These are phyloP conservation scores for Blastobotrys illinoisensis DNA, from an alignment of 1,139 yeast genomes.

Conservation along the genomic window DNA sequence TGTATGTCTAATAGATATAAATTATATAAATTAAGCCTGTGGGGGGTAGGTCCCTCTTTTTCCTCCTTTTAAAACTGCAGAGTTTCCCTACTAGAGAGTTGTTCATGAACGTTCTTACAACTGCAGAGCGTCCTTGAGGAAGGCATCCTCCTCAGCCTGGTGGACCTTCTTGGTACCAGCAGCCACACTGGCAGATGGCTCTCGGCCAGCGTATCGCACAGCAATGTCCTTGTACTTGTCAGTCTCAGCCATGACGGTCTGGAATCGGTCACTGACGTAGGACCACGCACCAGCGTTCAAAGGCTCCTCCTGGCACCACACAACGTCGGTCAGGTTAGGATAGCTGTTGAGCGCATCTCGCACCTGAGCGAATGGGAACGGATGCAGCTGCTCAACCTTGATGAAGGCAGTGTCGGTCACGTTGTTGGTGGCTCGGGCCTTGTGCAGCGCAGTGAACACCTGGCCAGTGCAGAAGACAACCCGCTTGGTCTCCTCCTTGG, in stretches of 20 bases:
- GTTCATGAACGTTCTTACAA: too few relatives aligned
- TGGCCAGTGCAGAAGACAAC: slow-evolving; percentile 85
- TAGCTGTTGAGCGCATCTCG: slow-evolving; percentile 76
- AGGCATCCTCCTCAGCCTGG: slow-evolving; percentile 79
- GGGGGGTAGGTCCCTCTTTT: neutral
- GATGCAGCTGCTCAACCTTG: slow-evolving; percentile 91
- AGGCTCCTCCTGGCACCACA: slow-evolving; percentile 99
- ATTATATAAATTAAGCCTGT: slow-evolving; percentile 2
- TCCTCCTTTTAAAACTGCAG: too few relatives aligned
- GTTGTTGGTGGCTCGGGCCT: slow-evolving; percentile 72
- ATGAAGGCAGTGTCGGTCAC: slow-evolving; percentile 83
- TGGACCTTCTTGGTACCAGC: slow-evolving; percentile 94
- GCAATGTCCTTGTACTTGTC: slow-evolving; percentile 51
- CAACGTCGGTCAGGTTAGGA: slow-evolving; percentile 81
- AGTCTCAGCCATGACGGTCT: slow-evolving; percentile 70
- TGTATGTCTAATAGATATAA: neutral
- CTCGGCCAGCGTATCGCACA: slow-evolving; percentile 92
- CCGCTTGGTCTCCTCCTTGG: slow-evolving; percentile 83
- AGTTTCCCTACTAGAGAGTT: too few relatives aligned
- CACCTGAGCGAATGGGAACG: slow-evolving; percentile 96
- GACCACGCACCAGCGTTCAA: slow-evolving; percentile 93
- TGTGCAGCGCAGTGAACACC: slow-evolving; percentile 86
- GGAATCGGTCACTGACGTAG: slow-evolving; percentile 73
- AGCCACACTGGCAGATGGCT: slow-evolving; percentile 96
- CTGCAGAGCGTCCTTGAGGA: slow-evolving; percentile 69